A percentile compares a stretch with the other conserved stretches of the same genome.
These are phyloP conservation scores for Isatis tinctoria DNA, from an alignment of 345 rosid genomes.

Conservation along the genomic window DNA sequence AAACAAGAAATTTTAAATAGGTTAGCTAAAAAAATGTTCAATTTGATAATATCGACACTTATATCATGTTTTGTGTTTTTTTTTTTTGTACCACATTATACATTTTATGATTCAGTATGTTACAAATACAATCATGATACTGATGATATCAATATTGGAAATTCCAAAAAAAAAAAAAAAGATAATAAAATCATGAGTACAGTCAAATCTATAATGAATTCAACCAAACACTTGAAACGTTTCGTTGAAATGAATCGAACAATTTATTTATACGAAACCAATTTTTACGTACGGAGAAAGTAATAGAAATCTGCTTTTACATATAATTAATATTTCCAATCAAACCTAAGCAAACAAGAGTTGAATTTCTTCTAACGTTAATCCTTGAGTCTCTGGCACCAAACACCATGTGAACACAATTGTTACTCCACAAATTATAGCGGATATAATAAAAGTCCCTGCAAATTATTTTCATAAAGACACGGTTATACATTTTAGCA, in stretches of 20 bases:
- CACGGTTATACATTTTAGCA: conserved; percentile 32
- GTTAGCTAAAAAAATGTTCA: too few relatives aligned
- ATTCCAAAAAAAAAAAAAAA: too few relatives aligned
- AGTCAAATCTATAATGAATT: too few relatives aligned
- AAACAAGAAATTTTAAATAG: too few relatives aligned
- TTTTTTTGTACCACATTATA: too few relatives aligned
- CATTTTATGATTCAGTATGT: too few relatives aligned
- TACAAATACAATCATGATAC: too few relatives aligned
- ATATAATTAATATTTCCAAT: neutral
- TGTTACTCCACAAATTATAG: conserved; percentile 21
- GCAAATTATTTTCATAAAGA: conserved; percentile 15
- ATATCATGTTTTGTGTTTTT: too few relatives aligned
- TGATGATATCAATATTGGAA: too few relatives aligned
- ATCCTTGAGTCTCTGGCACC: conserved; percentile 53
- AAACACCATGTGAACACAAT: conserved; percentile 38
- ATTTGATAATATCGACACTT: too few relatives aligned
- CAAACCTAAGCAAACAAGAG: conserved; percentile 18
- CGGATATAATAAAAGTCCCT: conserved; percentile 41
- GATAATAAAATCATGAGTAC: too few relatives aligned
- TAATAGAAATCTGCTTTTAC: neutral
- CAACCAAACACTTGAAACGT: neutral
- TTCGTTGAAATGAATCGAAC: neutral
- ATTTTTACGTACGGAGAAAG: neutral
- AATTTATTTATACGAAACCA: neutral
- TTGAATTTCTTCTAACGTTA: conserved; percentile 51